A percentile compares a stretch with the other conserved stretches of the same genome.
Evolutionary conservation across 495 filamentous ascomycete genomes (phyloP).

Genomic region (Tuber aestivum): DNA sequence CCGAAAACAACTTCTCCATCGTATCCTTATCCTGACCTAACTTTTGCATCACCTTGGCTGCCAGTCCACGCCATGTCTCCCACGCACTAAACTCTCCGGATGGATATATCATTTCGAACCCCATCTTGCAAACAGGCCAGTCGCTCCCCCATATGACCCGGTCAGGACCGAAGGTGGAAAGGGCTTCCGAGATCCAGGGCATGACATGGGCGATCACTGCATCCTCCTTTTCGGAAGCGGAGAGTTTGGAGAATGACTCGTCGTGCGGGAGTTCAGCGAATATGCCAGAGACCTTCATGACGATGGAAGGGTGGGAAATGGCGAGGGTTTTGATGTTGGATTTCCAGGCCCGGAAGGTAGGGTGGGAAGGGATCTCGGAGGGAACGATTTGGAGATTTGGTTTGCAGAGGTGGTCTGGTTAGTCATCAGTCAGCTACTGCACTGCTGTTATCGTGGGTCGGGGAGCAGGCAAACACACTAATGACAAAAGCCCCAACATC

Average conservation of each 20-base stretch:
- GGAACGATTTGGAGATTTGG: slow-evolving; percentile 57
- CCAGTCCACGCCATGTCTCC: slow-evolving; percentile 41
- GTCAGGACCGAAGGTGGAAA: slow-evolving; percentile 60
- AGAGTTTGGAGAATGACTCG: neutral
- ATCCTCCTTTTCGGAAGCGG: neutral
- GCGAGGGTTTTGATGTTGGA: slow-evolving; percentile 36
- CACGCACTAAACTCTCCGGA: slow-evolving; percentile 44
- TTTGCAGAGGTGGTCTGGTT: slow-evolving; percentile 77
- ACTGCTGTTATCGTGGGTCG: neutral
- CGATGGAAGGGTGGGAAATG: slow-evolving; percentile 55
- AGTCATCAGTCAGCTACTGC: neutral
- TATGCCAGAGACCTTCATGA: slow-evolving; percentile 81
- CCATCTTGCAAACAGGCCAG: slow-evolving; percentile 74
- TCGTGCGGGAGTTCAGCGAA: slow-evolving; percentile 63
- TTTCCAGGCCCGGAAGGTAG: slow-evolving; percentile 34
- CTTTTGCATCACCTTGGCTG: slow-evolving; percentile 39
- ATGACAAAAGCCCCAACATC: slow-evolving; percentile 22
- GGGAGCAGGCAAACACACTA: slow-evolving; percentile 40
- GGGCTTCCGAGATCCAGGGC: slow-evolving; percentile 62
- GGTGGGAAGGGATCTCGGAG: neutral
- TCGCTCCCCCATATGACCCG: slow-evolving; percentile 82
- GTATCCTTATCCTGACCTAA: slow-evolving; percentile 52
- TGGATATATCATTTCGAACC: slow-evolving; percentile 33
- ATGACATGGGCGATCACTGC: slow-evolving; percentile 47
- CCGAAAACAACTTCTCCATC: slow-evolving; percentile 61